Base-by-base conservation (phyloP, 371 early-diverging fungal species). In the Thermomucor indicae-seudaticae region DNA sequence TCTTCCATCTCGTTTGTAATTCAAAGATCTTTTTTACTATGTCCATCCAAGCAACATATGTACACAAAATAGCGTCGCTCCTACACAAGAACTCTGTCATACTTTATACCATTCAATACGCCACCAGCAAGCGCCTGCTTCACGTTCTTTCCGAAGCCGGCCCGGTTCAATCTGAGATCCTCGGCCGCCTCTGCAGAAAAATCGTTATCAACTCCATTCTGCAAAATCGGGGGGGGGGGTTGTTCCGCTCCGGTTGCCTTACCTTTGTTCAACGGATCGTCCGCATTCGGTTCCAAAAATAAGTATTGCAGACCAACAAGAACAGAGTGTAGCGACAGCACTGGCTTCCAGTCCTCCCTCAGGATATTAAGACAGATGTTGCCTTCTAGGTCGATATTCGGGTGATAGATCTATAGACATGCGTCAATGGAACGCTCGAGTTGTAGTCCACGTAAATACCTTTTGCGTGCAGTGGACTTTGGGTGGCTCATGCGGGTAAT, bases 331-430 rank as follows among this genome's bases (percentile, higher is more conserved):
- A 99, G 79, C 55, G 93, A 96, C 27, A 99, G 78, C 10, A 99
- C 99, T 4, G 99, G 99, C 50, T 95, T 97, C 99, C 99, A 99
- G 66, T 99, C 97, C 62, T 96, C 97, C 49, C 99, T 91, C 54
- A 99, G 79, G 53, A 99, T 97, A 70, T 99, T 99, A 40, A 99
- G 71, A 62, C 99, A 99, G 32, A 99, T 92, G 54, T 96, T 92
- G 37, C 98, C 99, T 38, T 95, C 93, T 11, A 93, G 78, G 64
- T 98, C 96, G 56, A 99, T 99, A 71, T 99, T 99, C 31, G 99
- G 99, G 72, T 99, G 99, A 70, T 93, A 96, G 48, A 96, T 94
- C 81, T 88, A 58, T 32, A 22, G 58, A 55, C 45, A 58, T 32
- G 46, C 11, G 42, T 35, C 31, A 4, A 35, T n/a, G 24, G 1